Conservation (phyloP, 805 yeast species). For the Isabelozyma pseudorhagii region DNA sequence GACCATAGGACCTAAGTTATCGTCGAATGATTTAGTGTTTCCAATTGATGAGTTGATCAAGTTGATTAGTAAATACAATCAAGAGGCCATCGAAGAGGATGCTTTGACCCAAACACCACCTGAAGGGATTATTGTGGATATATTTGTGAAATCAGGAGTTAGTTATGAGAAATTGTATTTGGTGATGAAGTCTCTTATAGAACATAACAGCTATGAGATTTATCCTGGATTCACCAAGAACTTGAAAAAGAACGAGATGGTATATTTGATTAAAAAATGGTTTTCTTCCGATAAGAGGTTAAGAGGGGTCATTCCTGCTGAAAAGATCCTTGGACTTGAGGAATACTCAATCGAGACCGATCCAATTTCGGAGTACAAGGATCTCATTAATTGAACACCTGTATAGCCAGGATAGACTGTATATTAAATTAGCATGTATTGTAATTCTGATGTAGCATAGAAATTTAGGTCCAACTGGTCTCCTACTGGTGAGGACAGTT, state of each 20-base stretch:
- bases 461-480: too few species aligned
- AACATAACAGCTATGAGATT: constrained; percentile 53
- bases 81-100: constrained; percentile 32
- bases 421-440: neutral
- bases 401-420: neutral
- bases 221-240: constrained; percentile 42
- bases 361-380: constrained; percentile 44
- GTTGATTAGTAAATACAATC: constrained; percentile 55
- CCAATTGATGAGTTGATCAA: constrained; percentile 73
- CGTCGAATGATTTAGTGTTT: constrained; percentile 72
- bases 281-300: constrained; percentile 60
- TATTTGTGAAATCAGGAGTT: constrained; percentile 63
- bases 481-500: too few species aligned
- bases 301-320: constrained; percentile 52
- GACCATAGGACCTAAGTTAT: constrained; percentile 59
- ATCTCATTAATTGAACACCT: constrained; percentile 8
- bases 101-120: constrained; percentile 34
- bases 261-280: constrained; percentile 64
- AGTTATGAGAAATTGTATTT: constrained; percentile 64
- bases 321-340: constrained; percentile 40
- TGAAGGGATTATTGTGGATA: constrained; percentile 56
- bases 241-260: constrained; percentile 51
- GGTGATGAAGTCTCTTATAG: constrained; percentile 59
- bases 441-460: too few species aligned
- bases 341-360: constrained; percentile 52